A percentile compares a stretch with the other conserved stretches of the same genome.
Evolutionary conservation across 345 rosid genomes (phyloP).

Genomic region (Eucalyptus shirleyi): DNA sequence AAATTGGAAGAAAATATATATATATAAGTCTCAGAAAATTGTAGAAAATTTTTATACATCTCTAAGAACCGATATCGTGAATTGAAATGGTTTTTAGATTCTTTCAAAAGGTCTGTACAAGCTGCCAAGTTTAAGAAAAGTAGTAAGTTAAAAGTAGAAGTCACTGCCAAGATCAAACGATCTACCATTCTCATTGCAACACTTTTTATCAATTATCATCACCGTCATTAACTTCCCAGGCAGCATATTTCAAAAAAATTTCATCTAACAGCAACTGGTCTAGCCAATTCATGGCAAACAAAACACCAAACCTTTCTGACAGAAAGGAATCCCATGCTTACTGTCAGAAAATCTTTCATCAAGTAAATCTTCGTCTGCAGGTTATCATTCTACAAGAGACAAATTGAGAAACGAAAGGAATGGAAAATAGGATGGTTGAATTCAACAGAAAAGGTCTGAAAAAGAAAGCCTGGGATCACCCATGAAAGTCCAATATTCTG

Average conservation of each 20-base stretch:
- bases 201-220: background rate
- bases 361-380: background rate
- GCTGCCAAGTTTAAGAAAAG: background rate
- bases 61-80: background rate
- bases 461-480: background rate
- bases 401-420: background rate
- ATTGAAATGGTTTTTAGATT: background rate
- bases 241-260: background rate
- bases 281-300: background rate
- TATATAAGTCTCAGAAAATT: background rate
- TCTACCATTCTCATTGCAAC: background rate
- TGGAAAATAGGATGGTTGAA: background rate
- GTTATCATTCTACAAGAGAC: background rate
- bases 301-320: background rate
- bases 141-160: background rate
- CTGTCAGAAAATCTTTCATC: background rate
- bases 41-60: background rate
- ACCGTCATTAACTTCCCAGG: background rate
- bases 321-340: background rate
- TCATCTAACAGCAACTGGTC: background rate
- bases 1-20: background rate
- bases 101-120: background rate
- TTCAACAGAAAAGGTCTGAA: background rate
- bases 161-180: background rate
- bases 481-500: background rate